Evolutionary conservation across 345 rosid genomes (phyloP).

Genomic region (Euphorbia peplus): DNA sequence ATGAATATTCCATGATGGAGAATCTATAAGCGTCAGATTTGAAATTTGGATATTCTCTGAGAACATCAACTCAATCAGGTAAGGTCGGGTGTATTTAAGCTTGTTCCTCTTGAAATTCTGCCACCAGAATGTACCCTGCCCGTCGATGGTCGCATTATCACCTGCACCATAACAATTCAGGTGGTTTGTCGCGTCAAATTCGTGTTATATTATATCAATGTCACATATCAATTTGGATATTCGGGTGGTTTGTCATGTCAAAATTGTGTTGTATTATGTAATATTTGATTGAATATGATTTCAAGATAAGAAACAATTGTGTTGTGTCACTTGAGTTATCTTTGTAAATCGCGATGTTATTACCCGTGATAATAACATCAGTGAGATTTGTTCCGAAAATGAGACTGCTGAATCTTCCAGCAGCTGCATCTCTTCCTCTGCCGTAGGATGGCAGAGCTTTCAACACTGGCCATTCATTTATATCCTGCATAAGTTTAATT

Average conservation of each 20-base stretch:
- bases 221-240: no score
- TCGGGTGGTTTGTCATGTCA: no score
- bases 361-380: slow-evolving; percentile 81
- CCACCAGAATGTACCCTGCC: slow-evolving; percentile 97
- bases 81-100: slow-evolving; percentile 84
- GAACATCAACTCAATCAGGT: slow-evolving; percentile 77
- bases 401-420: slow-evolving; percentile 76
- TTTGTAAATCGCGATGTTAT: no score
- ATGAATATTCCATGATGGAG: slow-evolving; percentile 92
- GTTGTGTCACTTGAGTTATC: no score
- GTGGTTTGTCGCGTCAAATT: not conserved
- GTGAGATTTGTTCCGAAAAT: slow-evolving; percentile 85
- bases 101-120: slow-evolving; percentile 69
- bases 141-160: slow-evolving; percentile 77
- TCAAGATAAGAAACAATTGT: no score
- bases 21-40: slow-evolving; percentile 69
- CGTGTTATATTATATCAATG: no score
- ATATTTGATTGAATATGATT: no score
- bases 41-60: slow-evolving; percentile 69
- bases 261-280: no score
- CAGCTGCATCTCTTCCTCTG: slow-evolving; percentile 87
- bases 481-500: slow-evolving; percentile 35
- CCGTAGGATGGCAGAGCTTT: slow-evolving; percentile 89
- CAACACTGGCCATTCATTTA: slow-evolving; percentile 62
- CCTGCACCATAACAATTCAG: slow-evolving; percentile 35